Evolutionary conservation across 768 basidiomycete species (phyloP), one percentile per base, ranked within the genome.

Genomic region (Leucocoprinus leucothites): DNA sequence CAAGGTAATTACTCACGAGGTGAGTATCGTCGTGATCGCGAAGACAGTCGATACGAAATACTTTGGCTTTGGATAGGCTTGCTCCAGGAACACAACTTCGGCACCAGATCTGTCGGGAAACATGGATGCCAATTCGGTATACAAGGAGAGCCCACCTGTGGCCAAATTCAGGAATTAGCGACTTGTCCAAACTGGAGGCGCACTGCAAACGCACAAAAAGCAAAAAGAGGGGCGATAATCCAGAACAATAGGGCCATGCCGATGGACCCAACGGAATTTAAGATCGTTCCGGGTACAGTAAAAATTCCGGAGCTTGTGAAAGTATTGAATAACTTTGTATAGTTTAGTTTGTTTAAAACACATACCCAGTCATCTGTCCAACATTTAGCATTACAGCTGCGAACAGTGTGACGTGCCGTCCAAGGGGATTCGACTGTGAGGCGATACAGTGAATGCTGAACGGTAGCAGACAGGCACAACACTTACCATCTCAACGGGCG

Each of bases 81-180:
- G 70, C 44, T 78, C 77, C 14, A 79, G 69, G 51, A 74, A 80
- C 3, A 74, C 79, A 11, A 80, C 78, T 60, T 80, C 76, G 13
- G 72, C 80, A 0, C 79, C 79, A 13, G 77, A 76, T 19, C 80
- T 65, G 43, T 73, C 59, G 0, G 80, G 79, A 58, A 77, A 80
- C 70, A 78, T 72, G 21, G 74, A 72, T 1, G 76, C 77, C 8
- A 76, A 64, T 61, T 81, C 79, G 24, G 69, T 69, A 57, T 74
- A 80, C 2, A 74, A 48, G 8, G 68, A 58, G 28, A 76, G 61
- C 1, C 71, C 72, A 48, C 69, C 74, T 73, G 41, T 13, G 35
- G n/a, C 7, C 35, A 1, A 41, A 5, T 31, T n/a, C n/a, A n/a
- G n/a, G n/a, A n/a, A n/a, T n/a, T n/a, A n/a, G n/a, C n/a, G n/a